phyloP scores from a whole-genome alignment of 148 eudicot species.

The Polygonum maritimum region DNA sequence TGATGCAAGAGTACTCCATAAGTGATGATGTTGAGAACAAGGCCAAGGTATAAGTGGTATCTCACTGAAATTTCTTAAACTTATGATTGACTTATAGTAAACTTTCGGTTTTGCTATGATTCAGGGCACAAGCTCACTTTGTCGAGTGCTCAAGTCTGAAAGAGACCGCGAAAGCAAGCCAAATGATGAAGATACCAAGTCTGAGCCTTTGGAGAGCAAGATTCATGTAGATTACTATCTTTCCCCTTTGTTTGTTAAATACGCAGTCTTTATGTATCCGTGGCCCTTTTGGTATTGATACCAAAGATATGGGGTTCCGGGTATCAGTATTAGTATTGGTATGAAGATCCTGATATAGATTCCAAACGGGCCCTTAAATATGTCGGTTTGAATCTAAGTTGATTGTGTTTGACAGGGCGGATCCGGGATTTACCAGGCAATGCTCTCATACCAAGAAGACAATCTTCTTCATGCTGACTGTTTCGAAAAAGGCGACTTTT shows the following conservation, averaged over 20 bases:
- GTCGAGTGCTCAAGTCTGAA: conserved; percentile 34
- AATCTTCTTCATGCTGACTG: conserved; percentile 9
- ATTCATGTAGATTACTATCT: conserved; percentile 19
- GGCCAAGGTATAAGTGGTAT: conserved; percentile 25
- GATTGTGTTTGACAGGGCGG: conserved; percentile 8
- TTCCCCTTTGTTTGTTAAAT: not conserved
- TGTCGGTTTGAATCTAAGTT: not conserved
- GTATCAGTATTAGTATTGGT: too few species aligned
- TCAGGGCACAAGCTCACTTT: conserved; percentile 41
- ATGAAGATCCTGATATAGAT: too few species aligned
- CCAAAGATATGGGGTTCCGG: too few species aligned
- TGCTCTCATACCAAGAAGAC: not conserved
- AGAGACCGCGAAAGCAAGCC: conserved; percentile 13
- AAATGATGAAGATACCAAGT: not conserved
- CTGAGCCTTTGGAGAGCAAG: conserved; percentile 14
- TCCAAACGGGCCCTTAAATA: too few species aligned
- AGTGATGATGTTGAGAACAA: conserved; percentile 12
- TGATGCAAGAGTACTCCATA: conserved; percentile 54
- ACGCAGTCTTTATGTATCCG: not conserved
- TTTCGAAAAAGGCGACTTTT: conserved; percentile 31
- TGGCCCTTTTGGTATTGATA: too few species aligned
- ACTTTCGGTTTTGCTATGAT: conserved; percentile 28
- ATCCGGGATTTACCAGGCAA: not conserved
- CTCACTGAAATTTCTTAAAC: conserved; percentile 4
- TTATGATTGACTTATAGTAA: conserved; percentile 15